phyloP scores from a whole-genome alignment of 2,329 filamentous ascomycete species.

The Sclerotinia nivalis region DNA sequence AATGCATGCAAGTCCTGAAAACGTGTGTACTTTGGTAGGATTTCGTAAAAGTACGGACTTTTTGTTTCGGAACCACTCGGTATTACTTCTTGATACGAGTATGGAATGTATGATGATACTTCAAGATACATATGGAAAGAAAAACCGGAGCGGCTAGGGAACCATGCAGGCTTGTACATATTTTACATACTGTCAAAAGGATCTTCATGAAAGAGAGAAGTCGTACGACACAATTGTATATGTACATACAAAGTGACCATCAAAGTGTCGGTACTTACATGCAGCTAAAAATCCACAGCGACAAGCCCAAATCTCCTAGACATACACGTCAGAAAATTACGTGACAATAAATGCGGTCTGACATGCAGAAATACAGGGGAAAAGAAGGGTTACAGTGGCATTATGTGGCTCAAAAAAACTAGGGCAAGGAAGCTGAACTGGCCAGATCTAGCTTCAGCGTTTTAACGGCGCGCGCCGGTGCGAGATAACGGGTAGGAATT shows the following conservation, averaged over 20 bases:
- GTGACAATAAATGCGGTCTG: neutral
- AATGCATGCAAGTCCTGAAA: neutral
- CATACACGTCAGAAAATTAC: neutral
- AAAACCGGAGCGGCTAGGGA: neutral
- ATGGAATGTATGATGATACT: neutral
- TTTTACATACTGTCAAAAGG: neutral
- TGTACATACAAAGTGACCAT: neutral
- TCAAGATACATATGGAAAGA: neutral
- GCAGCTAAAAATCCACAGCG: neutral
- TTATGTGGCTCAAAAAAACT: neutral
- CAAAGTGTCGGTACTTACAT: neutral
- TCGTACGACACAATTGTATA: neutral
- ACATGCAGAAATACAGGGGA: neutral
- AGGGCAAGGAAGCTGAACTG: neutral
- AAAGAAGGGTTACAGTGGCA: neutral
- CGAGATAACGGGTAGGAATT: neutral
- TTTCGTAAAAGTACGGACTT: neutral
- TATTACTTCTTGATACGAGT: neutral
- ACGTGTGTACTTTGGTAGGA: no score
- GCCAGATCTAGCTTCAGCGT: conserved; percentile 1
- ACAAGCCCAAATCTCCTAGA: neutral
- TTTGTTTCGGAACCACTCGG: neutral
- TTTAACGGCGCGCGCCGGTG: conserved; percentile 2
- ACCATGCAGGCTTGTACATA: neutral
- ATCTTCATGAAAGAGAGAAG: neutral